A percentile compares a stretch with the other conserved stretches of the same genome.
Evolutionary conservation across 805 yeast genomes (phyloP).

Genomic region (Yarrowia keelungensis): DNA sequence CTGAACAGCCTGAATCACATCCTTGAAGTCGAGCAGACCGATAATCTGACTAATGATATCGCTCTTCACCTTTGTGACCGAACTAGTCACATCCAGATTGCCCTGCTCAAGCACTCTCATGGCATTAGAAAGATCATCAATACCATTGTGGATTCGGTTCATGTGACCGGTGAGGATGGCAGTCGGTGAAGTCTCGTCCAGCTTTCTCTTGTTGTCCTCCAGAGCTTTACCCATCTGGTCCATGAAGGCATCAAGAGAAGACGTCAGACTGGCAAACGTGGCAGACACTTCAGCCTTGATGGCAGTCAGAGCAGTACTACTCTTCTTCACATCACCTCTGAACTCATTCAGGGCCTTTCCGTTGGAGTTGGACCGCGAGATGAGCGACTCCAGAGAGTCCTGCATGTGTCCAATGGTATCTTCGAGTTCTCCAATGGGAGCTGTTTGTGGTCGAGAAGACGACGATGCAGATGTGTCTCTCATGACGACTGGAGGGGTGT

Average conservation of each 20-base stretch:
- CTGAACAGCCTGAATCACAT: conserved; percentile 8
- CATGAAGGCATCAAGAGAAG: conserved; percentile 19
- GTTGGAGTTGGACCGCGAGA: conserved; percentile 32
- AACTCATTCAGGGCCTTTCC: conserved; percentile 35
- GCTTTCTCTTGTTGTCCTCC: conserved; percentile 30
- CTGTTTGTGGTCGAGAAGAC: conserved; percentile 9
- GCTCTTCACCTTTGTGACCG: conserved; percentile 1
- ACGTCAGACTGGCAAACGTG: conserved; percentile 24
- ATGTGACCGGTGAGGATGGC: conserved; percentile 33
- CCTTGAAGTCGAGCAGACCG: conserved; percentile 5
- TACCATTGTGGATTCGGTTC: conserved; percentile 30
- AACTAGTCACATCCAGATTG: conserved; percentile 11
- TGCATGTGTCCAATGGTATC: conserved; percentile 34
- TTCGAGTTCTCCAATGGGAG: conserved; percentile 21
- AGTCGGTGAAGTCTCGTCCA: conserved; percentile 26
- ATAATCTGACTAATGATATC: conserved; percentile 4
- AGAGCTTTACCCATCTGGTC: conserved; percentile 27
- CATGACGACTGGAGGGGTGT: not conserved
- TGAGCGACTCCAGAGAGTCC: conserved; percentile 35
- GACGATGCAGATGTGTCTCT: not conserved
- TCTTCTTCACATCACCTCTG: conserved; percentile 34
- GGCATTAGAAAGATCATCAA: conserved; percentile 10
- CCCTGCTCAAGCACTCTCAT: conserved; percentile 21
- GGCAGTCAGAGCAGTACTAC: conserved; percentile 11
- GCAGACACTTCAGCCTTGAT: conserved; percentile 27